Evolutionary conservation across 176 grass and related monocot species (phyloP).

Genomic region (Bonia amplexicaulis): DNA sequence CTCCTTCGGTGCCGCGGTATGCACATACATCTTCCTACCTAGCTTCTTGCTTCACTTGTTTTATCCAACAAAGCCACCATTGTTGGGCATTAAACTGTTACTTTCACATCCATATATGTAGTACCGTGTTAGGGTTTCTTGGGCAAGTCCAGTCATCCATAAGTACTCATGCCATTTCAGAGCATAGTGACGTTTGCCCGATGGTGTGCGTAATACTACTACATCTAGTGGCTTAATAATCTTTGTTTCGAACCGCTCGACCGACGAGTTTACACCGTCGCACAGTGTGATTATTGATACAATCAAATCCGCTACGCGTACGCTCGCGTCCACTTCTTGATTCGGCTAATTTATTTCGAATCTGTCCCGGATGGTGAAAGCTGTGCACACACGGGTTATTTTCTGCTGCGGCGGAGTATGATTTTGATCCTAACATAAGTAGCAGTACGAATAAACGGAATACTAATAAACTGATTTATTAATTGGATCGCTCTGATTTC

Average conservation of each 20-base stretch:
- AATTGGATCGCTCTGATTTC: neutral
- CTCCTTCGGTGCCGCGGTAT: slow-evolving; percentile 93
- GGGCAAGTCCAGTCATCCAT: neutral
- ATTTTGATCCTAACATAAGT: too few relatives aligned
- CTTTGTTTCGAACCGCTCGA: neutral
- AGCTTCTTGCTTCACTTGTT: neutral
- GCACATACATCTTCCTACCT: neutral
- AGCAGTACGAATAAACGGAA: rapidly evolving
- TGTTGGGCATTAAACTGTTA: neutral
- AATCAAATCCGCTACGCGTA: neutral
- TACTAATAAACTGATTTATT: too few relatives aligned
- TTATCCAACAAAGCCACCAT: neutral
- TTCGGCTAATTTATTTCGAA: slow-evolving; percentile 12
- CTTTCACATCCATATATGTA: neutral
- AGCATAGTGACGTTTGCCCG: neutral
- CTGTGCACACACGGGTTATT: neutral
- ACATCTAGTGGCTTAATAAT: neutral
- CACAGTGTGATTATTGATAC: neutral
- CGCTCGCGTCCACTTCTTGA: neutral
- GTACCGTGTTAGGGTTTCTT: neutral
- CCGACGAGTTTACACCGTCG: neutral
- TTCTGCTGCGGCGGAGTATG: too few relatives aligned
- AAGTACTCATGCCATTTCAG: neutral
- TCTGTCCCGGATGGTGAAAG: neutral
- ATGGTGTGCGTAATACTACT: neutral